A percentile compares a stretch with the other conserved stretches of the same genome.
phyloP scores from a whole-genome alignment of 2,329 filamentous ascomycete species.

The Colletotrichum simmondsii region DNA sequence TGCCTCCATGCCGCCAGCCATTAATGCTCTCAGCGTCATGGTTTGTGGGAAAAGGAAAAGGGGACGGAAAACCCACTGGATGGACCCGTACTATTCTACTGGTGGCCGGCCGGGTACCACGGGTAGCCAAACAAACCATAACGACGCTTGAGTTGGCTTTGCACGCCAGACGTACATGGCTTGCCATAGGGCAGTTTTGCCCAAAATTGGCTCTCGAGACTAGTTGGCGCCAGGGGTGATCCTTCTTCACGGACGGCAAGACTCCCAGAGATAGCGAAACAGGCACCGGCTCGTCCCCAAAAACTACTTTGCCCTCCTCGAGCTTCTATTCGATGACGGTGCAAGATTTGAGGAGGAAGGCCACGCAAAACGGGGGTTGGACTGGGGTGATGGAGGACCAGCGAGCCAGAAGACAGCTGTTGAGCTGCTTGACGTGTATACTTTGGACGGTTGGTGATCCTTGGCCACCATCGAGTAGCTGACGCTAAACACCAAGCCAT shows the following conservation, averaged over 20 bases:
- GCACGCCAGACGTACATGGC: constrained; percentile 2
- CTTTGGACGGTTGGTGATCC: constrained; percentile 8
- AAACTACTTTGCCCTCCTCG: background rate
- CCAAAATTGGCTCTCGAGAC: constrained; percentile 13
- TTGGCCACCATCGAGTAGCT: background rate
- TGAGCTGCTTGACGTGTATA: background rate
- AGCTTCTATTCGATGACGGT: background rate
- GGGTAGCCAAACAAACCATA: background rate
- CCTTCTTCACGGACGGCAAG: constrained; percentile 1
- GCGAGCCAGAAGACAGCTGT: background rate
- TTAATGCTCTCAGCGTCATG: background rate
- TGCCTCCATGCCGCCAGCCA: background rate
- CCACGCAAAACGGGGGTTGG: background rate
- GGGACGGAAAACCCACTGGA: background rate
- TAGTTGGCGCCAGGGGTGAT: constrained; percentile 19
- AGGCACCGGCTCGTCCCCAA: constrained; percentile 12
- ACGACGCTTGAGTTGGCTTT: background rate
- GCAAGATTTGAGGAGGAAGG: background rate
- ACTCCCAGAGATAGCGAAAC: constrained; percentile 8
- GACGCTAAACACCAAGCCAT: background rate
- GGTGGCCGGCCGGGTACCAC: background rate
- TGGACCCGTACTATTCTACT: background rate
- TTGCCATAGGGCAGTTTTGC: constrained; percentile 21
- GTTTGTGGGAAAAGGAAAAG: background rate
- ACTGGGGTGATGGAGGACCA: background rate